Percentiles rank a stretch among this genome's conserved stretches.
phyloP scores from a whole-genome alignment of 2,329 filamentous ascomycete species.

The Colletotrichum costaricense region DNA sequence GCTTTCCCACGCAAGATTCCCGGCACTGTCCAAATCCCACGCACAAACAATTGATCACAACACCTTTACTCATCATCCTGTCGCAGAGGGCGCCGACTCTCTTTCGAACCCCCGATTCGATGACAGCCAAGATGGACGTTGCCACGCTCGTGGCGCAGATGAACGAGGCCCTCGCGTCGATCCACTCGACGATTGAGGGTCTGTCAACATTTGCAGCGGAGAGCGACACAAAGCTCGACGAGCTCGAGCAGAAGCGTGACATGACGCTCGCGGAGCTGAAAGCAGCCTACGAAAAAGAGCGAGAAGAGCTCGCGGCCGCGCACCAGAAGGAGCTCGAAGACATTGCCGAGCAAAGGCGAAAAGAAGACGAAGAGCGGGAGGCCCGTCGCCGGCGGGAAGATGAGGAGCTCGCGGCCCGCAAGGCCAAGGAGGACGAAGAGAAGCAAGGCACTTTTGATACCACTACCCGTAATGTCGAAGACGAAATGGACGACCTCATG shows the following conservation, averaged over 20 bases:
- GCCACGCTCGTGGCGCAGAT: conserved; percentile 54
- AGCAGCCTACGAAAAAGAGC: conserved; percentile 45
- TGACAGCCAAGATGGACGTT: conserved; percentile 45
- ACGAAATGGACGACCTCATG: conserved; percentile 49
- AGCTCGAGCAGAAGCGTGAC: conserved; percentile 52
- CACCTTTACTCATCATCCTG: not conserved
- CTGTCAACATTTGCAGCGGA: conserved; percentile 43
- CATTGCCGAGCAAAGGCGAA: conserved; percentile 49
- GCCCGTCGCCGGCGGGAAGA: conserved; percentile 50
- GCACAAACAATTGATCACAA: not conserved
- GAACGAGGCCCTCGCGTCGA: conserved; percentile 53
- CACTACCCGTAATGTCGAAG: conserved; percentile 47
- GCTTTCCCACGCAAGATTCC: not conserved
- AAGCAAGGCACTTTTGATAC: conserved; percentile 43
- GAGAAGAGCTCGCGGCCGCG: conserved; percentile 42
- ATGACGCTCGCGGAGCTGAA: conserved; percentile 46
- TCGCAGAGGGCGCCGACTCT: conserved; percentile 10
- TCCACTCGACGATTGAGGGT: conserved; percentile 49
- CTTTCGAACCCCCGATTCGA: conserved; percentile 2
- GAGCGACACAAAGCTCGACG: conserved; percentile 51
- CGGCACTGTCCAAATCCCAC: not conserved
- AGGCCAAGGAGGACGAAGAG: conserved; percentile 45
- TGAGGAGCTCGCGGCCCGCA: conserved; percentile 43
- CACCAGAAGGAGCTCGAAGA: conserved; percentile 45
- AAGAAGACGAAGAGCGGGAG: conserved; percentile 54